Evolutionary conservation across 1,284 basidiomycete genomes (phyloP).

Genomic region (Cerrena zonata): DNA sequence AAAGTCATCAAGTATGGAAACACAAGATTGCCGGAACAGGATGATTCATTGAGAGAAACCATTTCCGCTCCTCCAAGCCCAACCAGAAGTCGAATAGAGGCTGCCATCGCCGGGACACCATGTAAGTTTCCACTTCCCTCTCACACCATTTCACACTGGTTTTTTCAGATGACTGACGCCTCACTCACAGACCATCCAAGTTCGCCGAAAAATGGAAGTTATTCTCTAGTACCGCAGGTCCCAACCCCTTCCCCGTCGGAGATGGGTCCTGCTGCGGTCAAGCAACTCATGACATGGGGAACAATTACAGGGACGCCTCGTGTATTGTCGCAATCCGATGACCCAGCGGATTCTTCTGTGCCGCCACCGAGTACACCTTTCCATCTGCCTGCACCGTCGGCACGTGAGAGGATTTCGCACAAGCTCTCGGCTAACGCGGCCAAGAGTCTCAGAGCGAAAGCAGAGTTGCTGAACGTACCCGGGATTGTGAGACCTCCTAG

Average conservation of each 20-base stretch:
- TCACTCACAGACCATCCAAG: constrained; percentile 47
- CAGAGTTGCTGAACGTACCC: constrained; percentile 43
- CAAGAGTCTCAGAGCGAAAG: constrained; percentile 66
- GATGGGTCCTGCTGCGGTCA: constrained; percentile 68
- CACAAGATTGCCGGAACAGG: constrained; percentile 73
- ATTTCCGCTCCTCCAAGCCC: constrained; percentile 74
- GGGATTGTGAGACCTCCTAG: constrained; percentile 30
- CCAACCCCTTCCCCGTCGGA: constrained; percentile 81
- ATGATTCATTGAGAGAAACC: constrained; percentile 36
- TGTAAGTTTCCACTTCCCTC: constrained; percentile 42
- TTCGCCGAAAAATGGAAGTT: constrained; percentile 52
- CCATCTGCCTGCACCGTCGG: constrained; percentile 62
- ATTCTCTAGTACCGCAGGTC: constrained; percentile 74
- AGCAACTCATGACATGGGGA: constrained; percentile 91
- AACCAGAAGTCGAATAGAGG: constrained; percentile 79
- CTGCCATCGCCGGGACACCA: constrained; percentile 80
- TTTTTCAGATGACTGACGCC: constrained; percentile 9
- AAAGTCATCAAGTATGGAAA: constrained; percentile 71
- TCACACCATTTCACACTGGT: not conserved
- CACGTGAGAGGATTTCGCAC: constrained; percentile 73
- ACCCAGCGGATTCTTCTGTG: constrained; percentile 36
- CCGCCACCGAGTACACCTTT: constrained; percentile 58
- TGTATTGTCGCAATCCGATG: constrained; percentile 65
- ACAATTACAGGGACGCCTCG: constrained; percentile 82
- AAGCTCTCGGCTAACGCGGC: constrained; percentile 70